Conservation (phyloP, 768 basidiomycete genomes). For the Terana coerulea region DNA sequence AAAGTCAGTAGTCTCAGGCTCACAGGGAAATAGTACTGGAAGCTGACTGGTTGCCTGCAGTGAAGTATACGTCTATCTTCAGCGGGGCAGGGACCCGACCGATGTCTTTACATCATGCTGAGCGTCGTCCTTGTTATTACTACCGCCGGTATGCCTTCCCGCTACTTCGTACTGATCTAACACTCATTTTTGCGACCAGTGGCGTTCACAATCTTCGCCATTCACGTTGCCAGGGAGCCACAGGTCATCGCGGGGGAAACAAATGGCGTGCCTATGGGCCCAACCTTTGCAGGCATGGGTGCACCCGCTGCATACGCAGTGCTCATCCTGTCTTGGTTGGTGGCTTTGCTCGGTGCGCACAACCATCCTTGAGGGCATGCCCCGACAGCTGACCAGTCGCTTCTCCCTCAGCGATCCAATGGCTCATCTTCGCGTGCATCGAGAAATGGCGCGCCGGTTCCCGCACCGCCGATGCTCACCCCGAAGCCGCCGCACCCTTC, state of each 20-base stretch:
- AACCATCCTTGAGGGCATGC: neutral
- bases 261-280: no score
- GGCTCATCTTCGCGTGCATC: neutral
- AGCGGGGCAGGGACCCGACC: neutral
- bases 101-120: constrained; percentile 1
- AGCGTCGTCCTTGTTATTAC: neutral
- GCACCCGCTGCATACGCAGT: neutral
- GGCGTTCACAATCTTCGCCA: neutral
- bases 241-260: no score
- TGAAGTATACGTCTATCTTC: neutral
- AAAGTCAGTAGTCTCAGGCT: neutral
- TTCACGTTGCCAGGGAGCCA: constrained; percentile 2
- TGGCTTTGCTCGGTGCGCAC: neutral
- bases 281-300: constrained; percentile 3
- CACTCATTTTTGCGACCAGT: neutral
- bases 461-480: neutral
- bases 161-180: neutral
- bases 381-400: neutral
- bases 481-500: neutral
- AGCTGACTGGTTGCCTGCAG: neutral
- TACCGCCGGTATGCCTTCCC: neutral
- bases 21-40: no score
- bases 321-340: constrained; percentile 2
- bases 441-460: neutral
- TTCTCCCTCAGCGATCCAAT: neutral